Evolutionary conservation across 805 yeast species (phyloP), one percentile per base, ranked within the genome.

Genomic region (Candida suzukii): DNA sequence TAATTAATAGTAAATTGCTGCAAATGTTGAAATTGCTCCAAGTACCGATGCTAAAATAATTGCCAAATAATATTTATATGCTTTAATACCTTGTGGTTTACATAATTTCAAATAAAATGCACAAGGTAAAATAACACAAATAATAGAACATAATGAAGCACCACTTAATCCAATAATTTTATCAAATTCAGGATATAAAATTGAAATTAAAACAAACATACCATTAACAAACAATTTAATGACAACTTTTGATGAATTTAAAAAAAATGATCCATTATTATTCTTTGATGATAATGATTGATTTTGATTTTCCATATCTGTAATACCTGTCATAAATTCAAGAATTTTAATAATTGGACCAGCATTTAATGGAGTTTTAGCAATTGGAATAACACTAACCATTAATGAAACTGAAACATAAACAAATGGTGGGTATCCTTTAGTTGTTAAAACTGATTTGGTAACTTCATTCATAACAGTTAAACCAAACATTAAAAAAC

Each of bases 331-430:
- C 51, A 58, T 46, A 41, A 60, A 68, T 52, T 86, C 95, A 26
- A 85, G 55, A 2, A 88, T 82, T n/a, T 87, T 72, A 29, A 87
- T 80, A 36, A 88, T 83, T 0, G 96, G 96, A 53, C 87, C 73
- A 8, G 95, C 91, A 58, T 83, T 84, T 43, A 88, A 70, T 4
- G 96, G 95, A 0, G 91, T 80, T 54, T 88, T 88, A 3, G 95
- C 88, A 29, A 88, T 64, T 2, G 96, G 96, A 17, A 88, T 79
- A 37, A 85, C 57, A 16, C 95, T 81, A 64, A 88, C 84, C 42
- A 85, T 68, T 0, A 74, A 68, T 39, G 91, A 80, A 36, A 86
- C 70, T 30, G 77, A 60, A 24, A 74, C 39, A 40, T 73, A 71
- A 1, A 83, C 69, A 58, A 76, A 73, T 13, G 57, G 50, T 1